A percentile compares a stretch with the other conserved stretches of the same genome.
These are phyloP conservation scores for Poa pratensis DNA, from an alignment of 176 grass and related monocot species.

Conservation along the genomic window DNA sequence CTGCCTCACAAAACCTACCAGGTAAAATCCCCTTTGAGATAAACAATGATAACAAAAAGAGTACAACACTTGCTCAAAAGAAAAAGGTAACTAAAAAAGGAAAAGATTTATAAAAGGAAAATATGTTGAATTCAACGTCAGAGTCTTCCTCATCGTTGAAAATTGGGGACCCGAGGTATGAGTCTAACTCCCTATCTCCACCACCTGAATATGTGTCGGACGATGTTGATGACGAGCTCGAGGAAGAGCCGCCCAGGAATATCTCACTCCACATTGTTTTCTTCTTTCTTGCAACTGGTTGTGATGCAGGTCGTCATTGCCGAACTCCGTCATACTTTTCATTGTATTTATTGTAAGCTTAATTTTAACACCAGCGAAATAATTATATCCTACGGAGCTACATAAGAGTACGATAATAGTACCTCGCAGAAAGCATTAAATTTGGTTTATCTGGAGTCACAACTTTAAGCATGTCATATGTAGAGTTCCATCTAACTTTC, in stretches of 20 bases:
- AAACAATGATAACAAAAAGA: no score
- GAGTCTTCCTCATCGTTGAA: no score
- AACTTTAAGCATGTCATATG: not conserved
- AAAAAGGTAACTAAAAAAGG: no score
- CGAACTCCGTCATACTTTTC: not conserved
- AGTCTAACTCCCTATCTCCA: not conserved
- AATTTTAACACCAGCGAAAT: not conserved
- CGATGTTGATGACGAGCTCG: not conserved
- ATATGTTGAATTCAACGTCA: not conserved
- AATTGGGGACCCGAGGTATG: not conserved
- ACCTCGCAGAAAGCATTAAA: not conserved
- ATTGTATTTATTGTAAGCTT: not conserved
- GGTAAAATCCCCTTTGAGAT: no score
- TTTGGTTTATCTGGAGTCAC: not conserved
- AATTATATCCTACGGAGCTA: not conserved
- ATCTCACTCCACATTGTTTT: not conserved
- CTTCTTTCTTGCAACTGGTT: not conserved
- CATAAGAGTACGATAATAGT: not conserved
- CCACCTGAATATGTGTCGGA: fast-evolving
- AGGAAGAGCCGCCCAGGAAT: not conserved
- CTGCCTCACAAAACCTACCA: no score
- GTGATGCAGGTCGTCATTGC: not conserved
- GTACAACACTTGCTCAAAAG: no score
- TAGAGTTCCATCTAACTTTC: not conserved
- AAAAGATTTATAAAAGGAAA: no score